Evolutionary conservation across 176 grass and related monocot species (phyloP).

Genomic region (Triticum monococcum): DNA sequence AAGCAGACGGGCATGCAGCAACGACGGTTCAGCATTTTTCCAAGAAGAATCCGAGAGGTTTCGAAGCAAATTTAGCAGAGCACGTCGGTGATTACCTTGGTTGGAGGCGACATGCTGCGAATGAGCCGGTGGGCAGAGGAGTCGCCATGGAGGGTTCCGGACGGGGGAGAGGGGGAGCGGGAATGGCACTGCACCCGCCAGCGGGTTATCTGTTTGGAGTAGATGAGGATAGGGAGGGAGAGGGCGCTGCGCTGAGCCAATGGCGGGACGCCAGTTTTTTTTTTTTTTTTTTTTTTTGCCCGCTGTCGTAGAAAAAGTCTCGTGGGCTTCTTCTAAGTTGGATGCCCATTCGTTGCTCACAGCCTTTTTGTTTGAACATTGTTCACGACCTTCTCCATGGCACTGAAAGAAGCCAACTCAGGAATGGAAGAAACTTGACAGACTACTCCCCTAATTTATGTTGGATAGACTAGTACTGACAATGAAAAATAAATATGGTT

Average conservation of each 20-base stretch:
- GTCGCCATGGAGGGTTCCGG: constrained; percentile 45
- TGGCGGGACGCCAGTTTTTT: background rate
- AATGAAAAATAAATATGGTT: too few species aligned
- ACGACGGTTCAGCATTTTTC: too few species aligned
- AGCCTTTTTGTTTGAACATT: background rate
- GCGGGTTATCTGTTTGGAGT: constrained; percentile 26
- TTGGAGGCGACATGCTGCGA: constrained; percentile 38
- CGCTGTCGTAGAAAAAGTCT: background rate
- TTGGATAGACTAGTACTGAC: too few species aligned
- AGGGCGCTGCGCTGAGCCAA: constrained; percentile 25
- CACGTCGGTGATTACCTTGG: constrained; percentile 33
- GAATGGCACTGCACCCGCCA: background rate
- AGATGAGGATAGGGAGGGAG: constrained; percentile 30
- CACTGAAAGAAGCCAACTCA: background rate
- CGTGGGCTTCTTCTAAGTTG: background rate
- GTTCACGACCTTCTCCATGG: background rate
- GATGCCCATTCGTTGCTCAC: background rate
- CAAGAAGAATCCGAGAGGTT: too few species aligned
- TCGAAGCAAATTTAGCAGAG: too few species aligned
- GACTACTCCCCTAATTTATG: too few species aligned
- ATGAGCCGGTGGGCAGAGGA: constrained; percentile 41
- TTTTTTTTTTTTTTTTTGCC: too few species aligned
- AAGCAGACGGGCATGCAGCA: background rate
- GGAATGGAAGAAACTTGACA: too few species aligned
- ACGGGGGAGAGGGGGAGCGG: background rate